Percentiles rank a stretch among this genome's conserved stretches.
Evolutionary conservation across 73 alveolate genomes (phyloP).

Genomic region (Tetrahymena malaccensis): DNA sequence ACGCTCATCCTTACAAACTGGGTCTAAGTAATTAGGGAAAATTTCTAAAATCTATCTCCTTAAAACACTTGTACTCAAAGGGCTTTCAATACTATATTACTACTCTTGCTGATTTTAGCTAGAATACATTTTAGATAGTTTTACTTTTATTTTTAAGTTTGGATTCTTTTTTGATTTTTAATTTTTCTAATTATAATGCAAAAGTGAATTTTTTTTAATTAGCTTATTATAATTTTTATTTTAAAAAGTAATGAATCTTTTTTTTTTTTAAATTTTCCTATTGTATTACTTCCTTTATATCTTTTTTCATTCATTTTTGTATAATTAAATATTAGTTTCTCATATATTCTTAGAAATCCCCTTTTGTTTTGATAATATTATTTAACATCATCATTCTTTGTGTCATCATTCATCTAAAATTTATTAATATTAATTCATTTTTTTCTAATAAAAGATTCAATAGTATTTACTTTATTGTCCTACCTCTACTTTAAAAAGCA

Average conservation of each 20-base stretch:
- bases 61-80: not conserved
- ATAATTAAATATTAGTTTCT: not conserved
- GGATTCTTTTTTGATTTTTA: not conserved
- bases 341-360: not conserved
- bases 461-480: not conserved
- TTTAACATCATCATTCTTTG: not conserved
- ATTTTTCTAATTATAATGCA: not conserved
- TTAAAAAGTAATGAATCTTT: not conserved
- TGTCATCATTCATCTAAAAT: not conserved
- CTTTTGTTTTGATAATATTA: not conserved
- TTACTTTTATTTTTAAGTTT: not conserved
- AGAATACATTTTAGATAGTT: not conserved
- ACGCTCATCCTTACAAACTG: not conserved
- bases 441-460: not conserved
- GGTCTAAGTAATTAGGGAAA: not conserved
- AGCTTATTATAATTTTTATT: not conserved
- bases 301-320: not conserved
- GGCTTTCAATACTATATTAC: not conserved
- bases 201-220: not conserved
- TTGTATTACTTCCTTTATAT: not conserved
- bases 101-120: not conserved
- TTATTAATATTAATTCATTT: not conserved
- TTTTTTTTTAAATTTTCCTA: not conserved
- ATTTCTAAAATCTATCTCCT: not conserved
- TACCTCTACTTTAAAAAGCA: not conserved